A percentile compares a stretch with the other conserved stretches of the same genome.
Conservation (phyloP, 2,329 filamentous ascomycete genomes). For the Ophiostoma novo-ulmi region DNA sequence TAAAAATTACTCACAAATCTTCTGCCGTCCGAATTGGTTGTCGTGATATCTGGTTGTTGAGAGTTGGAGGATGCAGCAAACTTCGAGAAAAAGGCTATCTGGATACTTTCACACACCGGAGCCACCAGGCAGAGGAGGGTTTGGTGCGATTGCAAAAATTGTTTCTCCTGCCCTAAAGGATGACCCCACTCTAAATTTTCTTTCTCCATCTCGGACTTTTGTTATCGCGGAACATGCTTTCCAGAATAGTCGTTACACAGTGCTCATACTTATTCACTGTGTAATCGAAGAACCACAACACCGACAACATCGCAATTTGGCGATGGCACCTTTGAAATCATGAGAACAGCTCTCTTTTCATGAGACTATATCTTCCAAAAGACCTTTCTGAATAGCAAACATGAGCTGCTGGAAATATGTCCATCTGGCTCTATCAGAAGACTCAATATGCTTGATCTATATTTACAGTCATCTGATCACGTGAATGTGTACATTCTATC, state of each 20-base stretch:
- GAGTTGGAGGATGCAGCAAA: constrained; percentile 24
- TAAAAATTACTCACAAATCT: constrained; percentile 25
- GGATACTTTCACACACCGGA: constrained; percentile 23
- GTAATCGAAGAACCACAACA: background rate
- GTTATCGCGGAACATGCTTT: constrained; percentile 20
- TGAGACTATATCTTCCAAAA: background rate
- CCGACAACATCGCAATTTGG: background rate
- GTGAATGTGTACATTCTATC: background rate
- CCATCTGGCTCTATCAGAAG: background rate
- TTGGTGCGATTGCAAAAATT: constrained; percentile 29
- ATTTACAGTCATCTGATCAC: background rate
- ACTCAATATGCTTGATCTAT: background rate
- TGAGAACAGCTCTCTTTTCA: background rate
- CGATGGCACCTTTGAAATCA: background rate
- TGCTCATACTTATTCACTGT: background rate
- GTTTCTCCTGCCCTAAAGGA: constrained; percentile 27
- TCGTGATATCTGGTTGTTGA: constrained; percentile 26
- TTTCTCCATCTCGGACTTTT: constrained; percentile 25
- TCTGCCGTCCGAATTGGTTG: constrained; percentile 24
- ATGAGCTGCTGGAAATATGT: background rate
- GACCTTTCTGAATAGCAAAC: too few species aligned
- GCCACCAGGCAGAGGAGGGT: constrained; percentile 20
- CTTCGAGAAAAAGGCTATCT: constrained; percentile 23
- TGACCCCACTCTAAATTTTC: constrained; percentile 22
- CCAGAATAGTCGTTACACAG: background rate